phyloP scores from a whole-genome alignment of 1,284 basidiomycete genomes.

The Porogramme epimiltina region DNA sequence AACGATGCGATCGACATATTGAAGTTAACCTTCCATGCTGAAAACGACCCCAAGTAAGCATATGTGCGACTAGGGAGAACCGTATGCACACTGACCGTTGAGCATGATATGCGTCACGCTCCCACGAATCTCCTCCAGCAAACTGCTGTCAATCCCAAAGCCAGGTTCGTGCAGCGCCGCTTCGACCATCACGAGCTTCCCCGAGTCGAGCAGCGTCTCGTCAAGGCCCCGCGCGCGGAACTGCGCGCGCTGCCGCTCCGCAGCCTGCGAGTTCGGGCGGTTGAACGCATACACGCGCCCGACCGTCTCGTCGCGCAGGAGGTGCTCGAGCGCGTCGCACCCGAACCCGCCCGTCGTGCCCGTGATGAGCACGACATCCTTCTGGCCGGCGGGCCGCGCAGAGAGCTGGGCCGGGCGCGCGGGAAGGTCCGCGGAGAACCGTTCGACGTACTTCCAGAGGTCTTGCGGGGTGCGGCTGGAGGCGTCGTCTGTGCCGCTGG shows the following conservation, averaged over 20 bases:
- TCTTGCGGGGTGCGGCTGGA: not conserved
- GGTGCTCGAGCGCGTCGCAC: conserved; percentile 24
- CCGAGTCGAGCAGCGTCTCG: conserved; percentile 23
- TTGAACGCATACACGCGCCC: conserved; percentile 29
- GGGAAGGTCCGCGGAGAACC: conserved; percentile 19
- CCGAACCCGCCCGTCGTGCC: conserved; percentile 32
- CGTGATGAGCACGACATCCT: conserved; percentile 29
- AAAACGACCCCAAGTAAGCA: too few relatives aligned
- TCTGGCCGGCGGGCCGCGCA: not conserved
- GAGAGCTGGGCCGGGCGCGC: conserved; percentile 8
- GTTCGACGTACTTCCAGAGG: conserved; percentile 13
- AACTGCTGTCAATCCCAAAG: conserved; percentile 29
- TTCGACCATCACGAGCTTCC: conserved; percentile 37
- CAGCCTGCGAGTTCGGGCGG: conserved; percentile 8
- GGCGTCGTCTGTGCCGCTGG: not conserved
- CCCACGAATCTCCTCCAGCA: conserved; percentile 27
- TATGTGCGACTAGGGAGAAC: too few relatives aligned
- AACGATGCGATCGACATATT: conserved; percentile 29
- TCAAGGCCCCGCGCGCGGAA: conserved; percentile 34
- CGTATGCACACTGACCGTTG: conserved; percentile 28
- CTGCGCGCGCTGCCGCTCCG: conserved; percentile 30
- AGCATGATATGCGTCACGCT: conserved; percentile 33
- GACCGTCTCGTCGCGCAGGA: conserved; percentile 18
- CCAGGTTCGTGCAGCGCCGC: conserved; percentile 31
- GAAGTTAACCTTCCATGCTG: conserved; percentile 42